Evolutionary conservation across 2,329 filamentous ascomycete genomes (phyloP), one percentile per base, ranked within the genome.

Genomic region (Blastomyces gilchristii): DNA sequence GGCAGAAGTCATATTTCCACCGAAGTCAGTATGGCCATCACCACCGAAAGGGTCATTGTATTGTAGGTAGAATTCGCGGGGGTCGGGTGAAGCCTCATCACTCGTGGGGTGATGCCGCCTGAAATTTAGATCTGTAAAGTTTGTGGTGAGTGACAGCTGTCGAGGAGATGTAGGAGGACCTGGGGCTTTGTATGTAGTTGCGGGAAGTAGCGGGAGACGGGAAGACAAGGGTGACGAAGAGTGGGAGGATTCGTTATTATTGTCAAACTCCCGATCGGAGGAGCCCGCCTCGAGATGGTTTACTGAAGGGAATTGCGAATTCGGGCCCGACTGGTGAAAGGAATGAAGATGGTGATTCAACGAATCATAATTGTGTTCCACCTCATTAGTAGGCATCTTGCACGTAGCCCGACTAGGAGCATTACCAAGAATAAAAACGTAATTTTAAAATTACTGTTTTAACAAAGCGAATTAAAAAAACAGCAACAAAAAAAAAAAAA

Each of bases 41-140:
- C 69, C 68, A 62, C 65, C 61, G 61, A 75, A 73, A 45, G 72
- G 71, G 62, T 76, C 70, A 61, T 72, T 73, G 69, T 78, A 78
- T 54, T 76, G 75, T 67, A 79, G 76, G 68, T 82, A 83, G 71
- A 80, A 82, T 25, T 81, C 80, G 71, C 80, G 79, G 47, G 80
- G 81, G 68, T 81, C 77, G 54, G 76, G 73, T 34, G 75, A 77
- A 58, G 65, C 63, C 60, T 67, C 68, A 64, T 71, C 71, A 60
- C 64, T 25, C 60, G 64, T 68, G 63, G 65, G 63, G 64, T 34
- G 63, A 45, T 60, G 58, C 12, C 39, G 56, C 34, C 39, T 58
- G 62, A 53, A 57, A 56, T 64, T 54, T 66, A 61, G 62, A 65
- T 65, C 67, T 54, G 58, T 54, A 65, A 66, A 60, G 64, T 67